Evolutionary conservation across 306 rosid species (phyloP).

Genomic region (Castanospermum australe): DNA sequence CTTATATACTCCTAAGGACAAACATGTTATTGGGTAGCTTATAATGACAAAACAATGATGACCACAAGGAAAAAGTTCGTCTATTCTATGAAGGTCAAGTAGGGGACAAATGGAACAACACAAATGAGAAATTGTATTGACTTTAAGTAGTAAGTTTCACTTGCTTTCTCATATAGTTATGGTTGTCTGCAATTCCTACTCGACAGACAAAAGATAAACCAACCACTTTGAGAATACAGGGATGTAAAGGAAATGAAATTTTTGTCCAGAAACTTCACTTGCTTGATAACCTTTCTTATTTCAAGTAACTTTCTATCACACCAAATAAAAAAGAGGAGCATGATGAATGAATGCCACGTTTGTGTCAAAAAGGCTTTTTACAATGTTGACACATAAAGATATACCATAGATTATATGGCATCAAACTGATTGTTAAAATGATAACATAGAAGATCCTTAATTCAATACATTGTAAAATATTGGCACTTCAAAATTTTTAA

Average conservation of each 20-base stretch:
- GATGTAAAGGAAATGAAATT: not conserved
- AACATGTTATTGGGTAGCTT: constrained; percentile 30
- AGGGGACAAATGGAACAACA: constrained; percentile 50
- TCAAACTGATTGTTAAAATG: not conserved
- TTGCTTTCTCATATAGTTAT: constrained; percentile 24
- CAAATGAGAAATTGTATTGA: constrained; percentile 13
- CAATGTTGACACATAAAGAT: not conserved
- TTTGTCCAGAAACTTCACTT: not conserved
- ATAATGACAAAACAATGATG: constrained; percentile 38
- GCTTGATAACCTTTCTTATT: not conserved
- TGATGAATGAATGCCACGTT: constrained; percentile 21
- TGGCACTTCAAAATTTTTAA: not conserved
- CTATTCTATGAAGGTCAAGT: constrained; percentile 42
- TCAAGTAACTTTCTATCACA: not conserved
- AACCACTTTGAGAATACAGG: not conserved
- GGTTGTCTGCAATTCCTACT: constrained; percentile 8
- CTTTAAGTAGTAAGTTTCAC: constrained; percentile 14
- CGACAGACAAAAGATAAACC: constrained; percentile 14
- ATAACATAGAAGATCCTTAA: not conserved
- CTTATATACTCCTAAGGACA: constrained; percentile 18
- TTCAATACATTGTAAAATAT: not conserved
- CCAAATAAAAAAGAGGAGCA: not conserved
- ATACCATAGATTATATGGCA: not conserved
- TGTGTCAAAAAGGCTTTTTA: constrained; percentile 11
- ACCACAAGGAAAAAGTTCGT: constrained; percentile 37